Percentiles rank a stretch among this genome's conserved stretches.
Evolutionary conservation across 2,329 filamentous ascomycete species (phyloP).

Genomic region (Laburnicola sp.): DNA sequence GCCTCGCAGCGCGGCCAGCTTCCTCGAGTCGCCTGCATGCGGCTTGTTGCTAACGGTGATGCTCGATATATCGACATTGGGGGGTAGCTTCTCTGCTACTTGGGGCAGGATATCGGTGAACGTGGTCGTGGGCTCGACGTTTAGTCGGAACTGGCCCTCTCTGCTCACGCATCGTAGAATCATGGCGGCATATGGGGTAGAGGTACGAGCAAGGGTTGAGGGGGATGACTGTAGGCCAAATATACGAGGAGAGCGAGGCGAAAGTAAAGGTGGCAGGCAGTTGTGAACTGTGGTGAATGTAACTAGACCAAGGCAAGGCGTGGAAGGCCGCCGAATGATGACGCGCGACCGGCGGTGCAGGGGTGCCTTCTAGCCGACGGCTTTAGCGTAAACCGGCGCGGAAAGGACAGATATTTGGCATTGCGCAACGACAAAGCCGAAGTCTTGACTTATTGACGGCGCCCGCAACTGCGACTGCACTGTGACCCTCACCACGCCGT

Average conservation of each 20-base stretch:
- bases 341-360: constrained; percentile 19
- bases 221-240: neutral
- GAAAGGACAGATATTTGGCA: constrained; percentile 28
- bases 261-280: constrained; percentile 14
- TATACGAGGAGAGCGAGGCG: constrained; percentile 1
- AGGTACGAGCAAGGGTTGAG: neutral
- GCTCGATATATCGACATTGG: constrained; percentile 57
- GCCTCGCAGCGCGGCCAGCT: constrained; percentile 55
- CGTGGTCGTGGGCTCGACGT: constrained; percentile 70
- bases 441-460: constrained; percentile 1
- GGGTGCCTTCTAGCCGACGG: constrained; percentile 8
- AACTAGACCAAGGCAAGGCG: constrained; percentile 5
- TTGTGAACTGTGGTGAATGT: constrained; percentile 13
- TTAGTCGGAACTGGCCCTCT: constrained; percentile 89
- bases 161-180: constrained; percentile 85
- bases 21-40: constrained; percentile 61
- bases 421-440: constrained; percentile 20
- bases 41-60: constrained; percentile 64
- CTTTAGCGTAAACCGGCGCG: constrained; percentile 4
- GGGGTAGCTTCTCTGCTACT: constrained; percentile 63
- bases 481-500: too few species aligned
- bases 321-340: constrained; percentile 21
- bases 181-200: constrained; percentile 54
- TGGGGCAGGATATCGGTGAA: constrained; percentile 64
- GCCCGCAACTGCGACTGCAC: constrained; percentile 5